phyloP scores from a whole-genome alignment of 352 stramenopile genomes.

The Pythium pyrilobum region DNA sequence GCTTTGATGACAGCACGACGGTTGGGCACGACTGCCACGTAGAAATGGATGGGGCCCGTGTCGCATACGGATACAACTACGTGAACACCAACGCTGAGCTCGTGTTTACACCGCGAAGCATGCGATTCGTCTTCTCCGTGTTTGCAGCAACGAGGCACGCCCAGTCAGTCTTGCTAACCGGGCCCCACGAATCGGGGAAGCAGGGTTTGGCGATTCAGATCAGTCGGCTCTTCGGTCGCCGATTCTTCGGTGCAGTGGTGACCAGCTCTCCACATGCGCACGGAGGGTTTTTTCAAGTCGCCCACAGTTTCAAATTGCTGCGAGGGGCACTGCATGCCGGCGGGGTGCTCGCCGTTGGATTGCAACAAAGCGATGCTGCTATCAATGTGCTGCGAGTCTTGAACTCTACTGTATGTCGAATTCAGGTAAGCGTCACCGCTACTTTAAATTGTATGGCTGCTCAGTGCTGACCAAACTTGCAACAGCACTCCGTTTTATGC shows the following conservation, averaged over 20 bases:
- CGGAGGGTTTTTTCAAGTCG: constrained; percentile 13
- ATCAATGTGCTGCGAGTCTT: constrained; percentile 14
- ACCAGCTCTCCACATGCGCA: not conserved
- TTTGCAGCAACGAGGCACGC: constrained; percentile 38
- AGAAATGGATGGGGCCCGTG: constrained; percentile 36
- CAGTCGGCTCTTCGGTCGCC: constrained; percentile 38
- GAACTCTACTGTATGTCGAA: not conserved
- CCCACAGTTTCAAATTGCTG: constrained; percentile 29
- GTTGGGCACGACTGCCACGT: constrained; percentile 63
- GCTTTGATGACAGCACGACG: constrained; percentile 49
- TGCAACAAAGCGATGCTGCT: not conserved
- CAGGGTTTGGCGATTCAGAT: constrained; percentile 32
- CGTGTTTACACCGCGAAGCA: constrained; percentile 38
- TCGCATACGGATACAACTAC: constrained; percentile 71
- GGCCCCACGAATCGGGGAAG: constrained; percentile 24
- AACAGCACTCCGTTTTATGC: constrained; percentile 12
- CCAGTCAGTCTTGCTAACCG: constrained; percentile 15
- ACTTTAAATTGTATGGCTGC: not conserved
- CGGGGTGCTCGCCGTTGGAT: constrained; percentile 17
- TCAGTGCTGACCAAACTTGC: not conserved
- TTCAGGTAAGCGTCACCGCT: constrained; percentile 14
- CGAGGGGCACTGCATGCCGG: constrained; percentile 24
- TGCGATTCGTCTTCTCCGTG: constrained; percentile 47
- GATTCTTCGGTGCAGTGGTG: constrained; percentile 23
- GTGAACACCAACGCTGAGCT: constrained; percentile 19